These are phyloP conservation scores for Sarocladiaceae sp. DNA, from an alignment of 2,329 filamentous ascomycete genomes.

Conservation along the genomic window DNA sequence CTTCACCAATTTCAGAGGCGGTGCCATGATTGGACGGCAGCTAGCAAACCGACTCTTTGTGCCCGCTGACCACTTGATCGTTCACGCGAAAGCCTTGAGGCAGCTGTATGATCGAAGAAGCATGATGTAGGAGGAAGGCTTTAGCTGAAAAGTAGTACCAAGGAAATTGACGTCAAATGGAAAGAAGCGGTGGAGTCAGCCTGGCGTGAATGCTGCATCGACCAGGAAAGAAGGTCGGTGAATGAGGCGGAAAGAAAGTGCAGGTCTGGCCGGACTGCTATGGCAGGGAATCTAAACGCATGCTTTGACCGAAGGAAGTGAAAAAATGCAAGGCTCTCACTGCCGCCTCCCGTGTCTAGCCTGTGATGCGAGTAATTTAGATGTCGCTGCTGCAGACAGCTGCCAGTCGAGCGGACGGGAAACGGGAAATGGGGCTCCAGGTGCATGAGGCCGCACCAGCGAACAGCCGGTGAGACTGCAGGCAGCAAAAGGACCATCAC, in stretches of 20 bases:
- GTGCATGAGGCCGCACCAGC: background rate
- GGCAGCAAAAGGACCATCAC: background rate
- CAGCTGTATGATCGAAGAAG: background rate
- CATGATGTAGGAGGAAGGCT: background rate
- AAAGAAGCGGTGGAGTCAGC: background rate
- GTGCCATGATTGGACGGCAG: too few relatives aligned
- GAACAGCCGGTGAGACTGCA: constrained; percentile 1
- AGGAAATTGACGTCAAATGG: too few relatives aligned
- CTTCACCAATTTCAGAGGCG: background rate
- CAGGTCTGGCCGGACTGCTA: background rate
- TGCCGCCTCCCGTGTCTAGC: background rate
- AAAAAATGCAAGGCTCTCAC: background rate
- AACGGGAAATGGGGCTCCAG: background rate
- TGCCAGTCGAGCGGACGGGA: background rate
- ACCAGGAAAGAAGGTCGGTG: background rate
- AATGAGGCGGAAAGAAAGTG: background rate
- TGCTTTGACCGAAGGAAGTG: background rate
- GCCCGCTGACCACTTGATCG: too few relatives aligned
- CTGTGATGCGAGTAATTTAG: background rate
- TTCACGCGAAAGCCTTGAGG: background rate
- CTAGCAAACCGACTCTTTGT: too few relatives aligned
- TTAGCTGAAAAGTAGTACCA: too few relatives aligned
- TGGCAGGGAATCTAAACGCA: background rate
- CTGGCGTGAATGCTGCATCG: background rate
- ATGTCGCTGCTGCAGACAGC: background rate